A percentile compares a stretch with the other conserved stretches of the same genome.
These are phyloP conservation scores for Drosera spatulata DNA, from an alignment of 179 eudicot genomes.

Conservation along the genomic window DNA sequence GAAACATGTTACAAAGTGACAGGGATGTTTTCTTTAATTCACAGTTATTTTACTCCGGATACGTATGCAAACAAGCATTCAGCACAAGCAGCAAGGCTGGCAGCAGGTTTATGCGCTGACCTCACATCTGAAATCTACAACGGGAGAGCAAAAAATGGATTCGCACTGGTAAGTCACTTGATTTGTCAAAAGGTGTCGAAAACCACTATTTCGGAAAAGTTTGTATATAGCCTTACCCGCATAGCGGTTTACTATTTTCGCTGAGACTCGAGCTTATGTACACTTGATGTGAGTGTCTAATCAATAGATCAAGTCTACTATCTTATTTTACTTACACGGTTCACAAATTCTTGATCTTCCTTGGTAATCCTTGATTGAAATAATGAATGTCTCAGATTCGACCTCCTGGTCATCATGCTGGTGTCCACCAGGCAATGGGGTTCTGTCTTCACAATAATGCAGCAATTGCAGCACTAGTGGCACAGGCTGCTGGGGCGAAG, in stretches of 20 bases:
- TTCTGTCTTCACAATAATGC: conserved; percentile 99
- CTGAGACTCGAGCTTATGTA: no score
- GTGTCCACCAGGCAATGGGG: conserved; percentile 88
- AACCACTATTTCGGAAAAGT: no score
- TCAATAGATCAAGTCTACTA: no score
- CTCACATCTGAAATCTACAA: conserved; percentile 72
- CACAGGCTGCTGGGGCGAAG: conserved; percentile 85
- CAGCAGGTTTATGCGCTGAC: conserved; percentile 97
- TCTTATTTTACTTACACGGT: no score
- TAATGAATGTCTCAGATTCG: conserved; percentile 51
- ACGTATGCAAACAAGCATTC: conserved; percentile 97
- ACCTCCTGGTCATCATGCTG: conserved; percentile 99
- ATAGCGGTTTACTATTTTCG: no score
- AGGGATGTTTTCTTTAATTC: conserved; percentile 7
- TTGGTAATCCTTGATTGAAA: background rate
- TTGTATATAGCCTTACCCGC: no score
- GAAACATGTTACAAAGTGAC: background rate
- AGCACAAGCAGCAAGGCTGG: conserved; percentile 91
- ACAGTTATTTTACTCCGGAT: conserved; percentile 94
- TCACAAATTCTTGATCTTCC: background rate
- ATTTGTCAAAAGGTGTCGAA: no score
- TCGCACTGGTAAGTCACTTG: conserved; percentile 67
- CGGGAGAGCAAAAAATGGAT: conserved; percentile 85
- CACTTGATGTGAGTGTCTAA: no score
- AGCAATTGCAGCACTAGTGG: conserved; percentile 93